These are phyloP conservation scores for Nakataea oryzae DNA, from an alignment of 2,329 filamentous ascomycete species.

Conservation along the genomic window DNA sequence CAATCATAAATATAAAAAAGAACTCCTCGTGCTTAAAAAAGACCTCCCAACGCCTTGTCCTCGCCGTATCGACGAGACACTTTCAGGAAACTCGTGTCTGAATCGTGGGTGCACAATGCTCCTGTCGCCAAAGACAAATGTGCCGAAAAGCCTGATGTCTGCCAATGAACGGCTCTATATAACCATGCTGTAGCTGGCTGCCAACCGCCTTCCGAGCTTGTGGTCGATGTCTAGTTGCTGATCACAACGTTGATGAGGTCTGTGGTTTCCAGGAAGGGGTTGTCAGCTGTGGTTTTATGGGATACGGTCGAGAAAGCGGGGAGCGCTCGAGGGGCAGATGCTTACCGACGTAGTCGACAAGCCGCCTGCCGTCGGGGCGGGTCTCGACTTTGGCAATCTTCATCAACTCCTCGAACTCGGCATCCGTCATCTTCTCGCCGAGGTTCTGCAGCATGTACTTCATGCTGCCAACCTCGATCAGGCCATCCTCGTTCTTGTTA, in stretches of 20 bases:
- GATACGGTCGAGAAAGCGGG: background rate
- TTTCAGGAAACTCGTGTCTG: background rate
- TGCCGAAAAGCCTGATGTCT: background rate
- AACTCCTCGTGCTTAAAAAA: background rate
- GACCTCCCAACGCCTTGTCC: background rate
- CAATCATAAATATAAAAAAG: background rate
- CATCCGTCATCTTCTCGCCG: slow-evolving; percentile 98
- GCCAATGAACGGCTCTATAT: background rate
- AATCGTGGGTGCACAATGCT: background rate
- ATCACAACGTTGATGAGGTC: background rate
- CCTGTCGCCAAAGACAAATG: background rate
- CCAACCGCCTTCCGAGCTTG: background rate
- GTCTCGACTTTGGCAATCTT: slow-evolving; percentile 83
- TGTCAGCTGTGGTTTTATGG: background rate
- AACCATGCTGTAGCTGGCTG: background rate
- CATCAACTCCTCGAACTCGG: slow-evolving; percentile 96
- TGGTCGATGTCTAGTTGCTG: background rate
- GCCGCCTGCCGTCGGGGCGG: slow-evolving; percentile 55
- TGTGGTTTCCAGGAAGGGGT: background rate
- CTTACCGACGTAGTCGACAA: slow-evolving; percentile 93
- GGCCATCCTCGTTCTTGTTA: slow-evolving; percentile 97
- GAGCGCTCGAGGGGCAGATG: background rate
- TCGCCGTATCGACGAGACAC: background rate
- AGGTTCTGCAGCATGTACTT: slow-evolving; percentile 97
- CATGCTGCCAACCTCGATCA: slow-evolving; percentile 94